A percentile compares a stretch with the other conserved stretches of the same genome.
Evolutionary conservation across 345 rosid genomes (phyloP).

Genomic region (Lepidium africanum): DNA sequence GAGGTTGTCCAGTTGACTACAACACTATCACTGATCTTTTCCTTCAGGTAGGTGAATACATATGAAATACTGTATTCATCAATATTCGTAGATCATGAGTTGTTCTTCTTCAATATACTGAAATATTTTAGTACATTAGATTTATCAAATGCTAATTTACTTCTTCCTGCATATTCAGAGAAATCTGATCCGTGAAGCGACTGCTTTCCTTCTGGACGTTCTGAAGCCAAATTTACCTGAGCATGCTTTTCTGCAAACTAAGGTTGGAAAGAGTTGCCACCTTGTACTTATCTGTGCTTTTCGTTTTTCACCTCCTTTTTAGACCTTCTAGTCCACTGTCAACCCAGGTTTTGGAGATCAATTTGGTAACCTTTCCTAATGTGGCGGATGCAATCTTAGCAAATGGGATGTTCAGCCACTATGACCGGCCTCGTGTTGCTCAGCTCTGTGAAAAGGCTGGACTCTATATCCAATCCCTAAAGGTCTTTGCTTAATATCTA

Average conservation of each 20-base stretch:
- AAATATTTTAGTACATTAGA: not conserved
- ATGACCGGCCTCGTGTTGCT: slow-evolving; percentile 94
- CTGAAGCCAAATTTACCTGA: slow-evolving; percentile 95
- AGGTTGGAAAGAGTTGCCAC: slow-evolving; percentile 42
- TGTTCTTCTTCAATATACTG: not conserved
- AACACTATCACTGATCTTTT: slow-evolving; percentile 98
- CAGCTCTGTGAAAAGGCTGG: slow-evolving; percentile 99
- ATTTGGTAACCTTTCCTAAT: slow-evolving; percentile 95
- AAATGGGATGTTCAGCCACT: slow-evolving; percentile 99
- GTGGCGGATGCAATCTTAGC: slow-evolving; percentile 99
- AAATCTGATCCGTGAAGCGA: slow-evolving; percentile 97
- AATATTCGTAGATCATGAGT: not conserved
- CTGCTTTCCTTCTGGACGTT: slow-evolving; percentile 97
- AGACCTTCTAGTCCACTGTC: slow-evolving; percentile 11
- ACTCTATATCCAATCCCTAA: slow-evolving; percentile 79
- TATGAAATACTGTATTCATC: not conserved
- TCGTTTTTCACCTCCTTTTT: slow-evolving; percentile 2
- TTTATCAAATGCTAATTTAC: not conserved
- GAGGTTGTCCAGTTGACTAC: slow-evolving; percentile 98
- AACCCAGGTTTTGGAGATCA: slow-evolving; percentile 90
- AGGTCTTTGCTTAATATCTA: slow-evolving; percentile 38
- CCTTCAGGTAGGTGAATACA: slow-evolving; percentile 66
- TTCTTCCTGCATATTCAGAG: slow-evolving; percentile 43
- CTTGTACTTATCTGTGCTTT: not conserved
- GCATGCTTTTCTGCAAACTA: slow-evolving; percentile 86